Evolutionary conservation across 345 rosid species (phyloP).

Genomic region (Linum trigynum): DNA sequence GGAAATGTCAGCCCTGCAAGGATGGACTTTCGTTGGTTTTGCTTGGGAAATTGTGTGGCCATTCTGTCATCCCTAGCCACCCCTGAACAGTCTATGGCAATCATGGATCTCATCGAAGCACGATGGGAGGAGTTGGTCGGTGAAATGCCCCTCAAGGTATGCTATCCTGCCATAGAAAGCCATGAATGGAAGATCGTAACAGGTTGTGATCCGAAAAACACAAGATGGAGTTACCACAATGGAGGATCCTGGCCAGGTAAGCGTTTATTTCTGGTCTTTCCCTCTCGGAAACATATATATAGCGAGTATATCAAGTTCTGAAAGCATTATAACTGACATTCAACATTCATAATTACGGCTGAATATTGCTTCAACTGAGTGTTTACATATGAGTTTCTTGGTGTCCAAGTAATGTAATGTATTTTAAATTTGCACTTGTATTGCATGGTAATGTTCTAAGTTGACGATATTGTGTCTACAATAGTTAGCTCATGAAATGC

Average conservation of each 20-base stretch:
- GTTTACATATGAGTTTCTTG: too few species aligned
- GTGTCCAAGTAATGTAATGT: too few species aligned
- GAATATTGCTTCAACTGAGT: too few species aligned
- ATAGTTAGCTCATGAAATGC: too few species aligned
- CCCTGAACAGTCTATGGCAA: constrained; percentile 81
- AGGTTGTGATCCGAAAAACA: constrained; percentile 92
- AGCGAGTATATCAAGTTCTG: too few species aligned
- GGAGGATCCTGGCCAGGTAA: constrained; percentile 99
- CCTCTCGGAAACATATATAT: too few species aligned
- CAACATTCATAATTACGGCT: too few species aligned
- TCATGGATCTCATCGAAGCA: constrained; percentile 94
- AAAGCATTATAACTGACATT: too few species aligned
- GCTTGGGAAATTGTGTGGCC: constrained; percentile 83
- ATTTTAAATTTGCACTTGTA: too few species aligned
- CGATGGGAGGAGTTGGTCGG: constrained; percentile 95
- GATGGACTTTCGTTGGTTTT: constrained; percentile 97
- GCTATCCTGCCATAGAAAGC: constrained; percentile 83
- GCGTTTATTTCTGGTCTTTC: neutral
- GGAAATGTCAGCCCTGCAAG: constrained; percentile 93
- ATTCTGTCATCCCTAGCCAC: constrained; percentile 86
- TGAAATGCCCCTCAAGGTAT: constrained; percentile 89
- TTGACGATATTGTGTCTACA: too few species aligned
- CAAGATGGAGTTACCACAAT: constrained; percentile 96
- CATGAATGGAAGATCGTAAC: constrained; percentile 87
- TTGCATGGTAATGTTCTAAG: too few species aligned